Evolutionary conservation across 2,329 filamentous ascomycete species (phyloP).

Genomic region (Teratosphaeria nubilosa): DNA sequence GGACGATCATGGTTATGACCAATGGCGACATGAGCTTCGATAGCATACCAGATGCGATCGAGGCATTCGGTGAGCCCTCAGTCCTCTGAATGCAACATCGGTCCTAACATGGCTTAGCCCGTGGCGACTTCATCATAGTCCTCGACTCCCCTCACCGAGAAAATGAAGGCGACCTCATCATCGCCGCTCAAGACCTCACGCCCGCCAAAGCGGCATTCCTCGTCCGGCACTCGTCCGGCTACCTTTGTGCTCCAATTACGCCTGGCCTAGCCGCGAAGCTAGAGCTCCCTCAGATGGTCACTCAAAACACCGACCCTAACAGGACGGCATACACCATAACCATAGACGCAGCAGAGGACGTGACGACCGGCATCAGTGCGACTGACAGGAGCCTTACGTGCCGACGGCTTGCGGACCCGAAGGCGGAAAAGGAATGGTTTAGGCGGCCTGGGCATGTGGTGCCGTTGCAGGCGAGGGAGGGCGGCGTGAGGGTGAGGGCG

Average conservation of each 20-base stretch:
- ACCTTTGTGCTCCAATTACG: slow-evolving; percentile 79
- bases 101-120: slow-evolving; percentile 10
- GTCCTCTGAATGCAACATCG: background rate
- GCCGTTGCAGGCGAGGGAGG: slow-evolving; percentile 66
- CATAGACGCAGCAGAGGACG: slow-evolving; percentile 63
- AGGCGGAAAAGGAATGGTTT: slow-evolving; percentile 51
- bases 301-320: slow-evolving; percentile 65
- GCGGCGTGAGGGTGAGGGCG: slow-evolving; percentile 66
- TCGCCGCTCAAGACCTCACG: slow-evolving; percentile 76
- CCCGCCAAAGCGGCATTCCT: slow-evolving; percentile 91
- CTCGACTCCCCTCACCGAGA: slow-evolving; percentile 88
- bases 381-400: slow-evolving; percentile 78
- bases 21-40: slow-evolving; percentile 30
- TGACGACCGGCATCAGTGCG: slow-evolving; percentile 84
- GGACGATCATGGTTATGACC: slow-evolving; percentile 13
- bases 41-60: slow-evolving; percentile 37
- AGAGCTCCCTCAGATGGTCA: slow-evolving; percentile 81
- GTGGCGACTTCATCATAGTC: slow-evolving; percentile 85
- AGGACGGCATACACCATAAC: slow-evolving; percentile 89
- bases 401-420: slow-evolving; percentile 61
- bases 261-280: slow-evolving; percentile 59
- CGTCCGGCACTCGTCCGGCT: slow-evolving; percentile 78
- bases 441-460: slow-evolving; percentile 83
- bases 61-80: slow-evolving; percentile 30
- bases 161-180: slow-evolving; percentile 97